Percentiles rank a stretch among this genome's conserved stretches.
Evolutionary conservation across 352 stramenopile species (phyloP).

Genomic region (Pythium periplocum): DNA sequence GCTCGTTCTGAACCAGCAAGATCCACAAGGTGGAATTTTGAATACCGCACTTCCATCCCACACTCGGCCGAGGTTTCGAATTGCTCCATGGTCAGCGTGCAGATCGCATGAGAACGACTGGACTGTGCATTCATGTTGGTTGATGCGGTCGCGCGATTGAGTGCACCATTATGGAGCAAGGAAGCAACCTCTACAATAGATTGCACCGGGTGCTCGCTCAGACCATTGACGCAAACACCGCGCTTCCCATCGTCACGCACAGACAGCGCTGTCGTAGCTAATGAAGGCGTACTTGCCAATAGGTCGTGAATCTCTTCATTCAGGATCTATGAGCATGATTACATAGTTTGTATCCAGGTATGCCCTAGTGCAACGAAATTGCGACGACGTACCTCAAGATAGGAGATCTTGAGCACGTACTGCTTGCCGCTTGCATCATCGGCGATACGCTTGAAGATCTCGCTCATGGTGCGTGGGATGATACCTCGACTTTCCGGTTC

Average conservation of each 20-base stretch:
- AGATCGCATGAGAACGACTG: constrained; percentile 88
- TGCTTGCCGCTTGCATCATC: constrained; percentile 22
- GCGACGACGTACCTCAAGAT: constrained; percentile 40
- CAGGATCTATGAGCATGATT: constrained; percentile 79
- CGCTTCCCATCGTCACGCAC: constrained; percentile 88
- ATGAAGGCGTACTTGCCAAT: constrained; percentile 29
- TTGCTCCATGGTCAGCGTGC: constrained; percentile 83
- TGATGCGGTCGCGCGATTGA: constrained; percentile 50
- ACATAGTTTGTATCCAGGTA: neutral
- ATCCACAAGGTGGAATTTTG: constrained; percentile 95
- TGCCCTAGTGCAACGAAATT: neutral
- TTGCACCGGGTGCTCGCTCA: constrained; percentile 72
- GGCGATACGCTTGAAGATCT: constrained; percentile 50
- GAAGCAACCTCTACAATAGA: constrained; percentile 35
- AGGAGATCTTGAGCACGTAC: constrained; percentile 58
- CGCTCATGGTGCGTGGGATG: constrained; percentile 76
- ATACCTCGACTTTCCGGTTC: constrained; percentile 45
- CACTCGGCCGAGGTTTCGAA: constrained; percentile 18
- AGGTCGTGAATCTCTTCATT: constrained; percentile 97
- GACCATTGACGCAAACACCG: constrained; percentile 85
- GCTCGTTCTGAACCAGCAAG: constrained; percentile 92
- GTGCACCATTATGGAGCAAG: constrained; percentile 39
- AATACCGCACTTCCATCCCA: constrained; percentile 38
- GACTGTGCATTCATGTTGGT: constrained; percentile 74
- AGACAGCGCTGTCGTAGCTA: constrained; percentile 26